Base-by-base conservation (phyloP, 2,329 filamentous ascomycete genomes). In the Cladorrhinum sp. region DNA sequence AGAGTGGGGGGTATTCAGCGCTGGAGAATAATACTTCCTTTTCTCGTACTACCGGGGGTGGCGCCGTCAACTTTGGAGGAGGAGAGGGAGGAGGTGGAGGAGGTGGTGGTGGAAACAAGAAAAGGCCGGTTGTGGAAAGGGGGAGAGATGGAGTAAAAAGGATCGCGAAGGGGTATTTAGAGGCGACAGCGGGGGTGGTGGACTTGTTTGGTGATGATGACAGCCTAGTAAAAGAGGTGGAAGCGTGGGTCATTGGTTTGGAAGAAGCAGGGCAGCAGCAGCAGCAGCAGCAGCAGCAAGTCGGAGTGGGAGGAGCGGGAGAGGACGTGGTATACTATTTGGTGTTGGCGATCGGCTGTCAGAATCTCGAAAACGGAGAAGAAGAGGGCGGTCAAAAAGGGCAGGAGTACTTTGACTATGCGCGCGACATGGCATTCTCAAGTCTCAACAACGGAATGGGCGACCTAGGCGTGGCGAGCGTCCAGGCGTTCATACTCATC, bases 401-500 rank as follows among this genome's bases (percentile, higher is more conserved):
- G 16, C 75, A 77, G 32, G 67, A 69, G 10, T 82, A 80, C 64
- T 84, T 83, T 63, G 78, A 82, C 59, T 76, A 81, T 60, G 80
- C 79, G 0, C 78, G 78, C 22, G 74, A 75, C 48, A 72, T 75
- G 9, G 80, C 81, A 0, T 74, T 80, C 5, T 71, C 73, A 0
- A 76, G 74, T 9, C 73, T 83, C 8, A 45, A 18, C 8, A 13
- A 13, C 16, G 36, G 36, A 16, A 76, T 75, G 22, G 77, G 76
- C 6, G 79, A 79, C 59, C 69, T 83, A 23, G 77, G 79, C 45
- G 75, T 81, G 3, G 76, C 75, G 7, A 82, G 79, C 0, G 78
- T 83, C 0, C 80, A 83, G 62, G 77, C 76, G 0, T 83, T 83
- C 41, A 72, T 78, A 0, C 75, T 84, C 13, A 73, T 83, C 36